Evolutionary conservation across 306 rosid genomes (phyloP).

Genomic region (Luffa aegyptiaca): DNA sequence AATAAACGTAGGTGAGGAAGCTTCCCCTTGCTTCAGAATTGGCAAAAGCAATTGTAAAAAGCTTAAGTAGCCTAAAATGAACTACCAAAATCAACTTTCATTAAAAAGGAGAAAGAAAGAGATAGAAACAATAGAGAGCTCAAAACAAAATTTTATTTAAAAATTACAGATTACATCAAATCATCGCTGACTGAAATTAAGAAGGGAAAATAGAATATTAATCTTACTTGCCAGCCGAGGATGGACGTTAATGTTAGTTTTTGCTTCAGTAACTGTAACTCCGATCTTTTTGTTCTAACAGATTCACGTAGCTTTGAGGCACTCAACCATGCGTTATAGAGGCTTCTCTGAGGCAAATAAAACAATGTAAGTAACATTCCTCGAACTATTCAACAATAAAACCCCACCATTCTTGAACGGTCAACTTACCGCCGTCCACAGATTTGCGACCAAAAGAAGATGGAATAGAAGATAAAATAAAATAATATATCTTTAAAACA

Average conservation of each 20-base stretch:
- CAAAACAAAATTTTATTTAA: background rate
- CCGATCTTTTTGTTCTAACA: constrained; percentile 61
- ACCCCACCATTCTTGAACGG: background rate
- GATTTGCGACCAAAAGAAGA: background rate
- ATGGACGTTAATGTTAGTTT: constrained; percentile 53
- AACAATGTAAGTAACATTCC: background rate
- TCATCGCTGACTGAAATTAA: background rate
- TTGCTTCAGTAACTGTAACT: constrained; percentile 52
- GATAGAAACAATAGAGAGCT: background rate
- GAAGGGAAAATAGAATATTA: background rate
- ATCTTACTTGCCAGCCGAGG: constrained; percentile 79
- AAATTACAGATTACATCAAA: background rate
- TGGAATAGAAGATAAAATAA: background rate
- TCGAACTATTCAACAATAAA: background rate
- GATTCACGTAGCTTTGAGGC: constrained; percentile 70
- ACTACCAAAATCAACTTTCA: background rate
- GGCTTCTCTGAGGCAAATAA: constrained; percentile 56
- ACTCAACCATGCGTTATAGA: constrained; percentile 59
- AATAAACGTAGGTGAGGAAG: background rate
- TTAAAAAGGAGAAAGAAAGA: background rate
- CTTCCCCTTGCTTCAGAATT: background rate
- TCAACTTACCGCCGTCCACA: background rate
- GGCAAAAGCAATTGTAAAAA: background rate
- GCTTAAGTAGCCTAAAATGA: background rate
- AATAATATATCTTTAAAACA: background rate